Percentiles rank a stretch among this genome's conserved stretches.
phyloP scores from a whole-genome alignment of 164 flowering plant genomes.

The Pachysandra terminalis region DNA sequence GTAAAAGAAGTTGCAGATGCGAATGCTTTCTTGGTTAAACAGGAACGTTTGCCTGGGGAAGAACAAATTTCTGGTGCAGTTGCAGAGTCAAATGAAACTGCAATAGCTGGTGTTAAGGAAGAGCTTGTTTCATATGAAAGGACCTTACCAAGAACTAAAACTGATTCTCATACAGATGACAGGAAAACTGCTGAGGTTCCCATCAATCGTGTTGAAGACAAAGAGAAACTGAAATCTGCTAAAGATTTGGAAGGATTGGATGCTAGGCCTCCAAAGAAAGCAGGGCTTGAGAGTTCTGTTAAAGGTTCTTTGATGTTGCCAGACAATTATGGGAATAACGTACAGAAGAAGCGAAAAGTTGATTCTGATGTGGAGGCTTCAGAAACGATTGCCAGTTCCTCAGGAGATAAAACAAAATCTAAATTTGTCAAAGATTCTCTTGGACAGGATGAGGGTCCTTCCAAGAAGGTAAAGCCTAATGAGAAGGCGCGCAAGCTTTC shows the following conservation, averaged over 20 bases:
- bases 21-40: slow-evolving; percentile 9
- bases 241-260: slow-evolving; percentile 23
- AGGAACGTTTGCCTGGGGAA: slow-evolving; percentile 11
- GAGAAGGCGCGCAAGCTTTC: slow-evolving; percentile 23
- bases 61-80: neutral
- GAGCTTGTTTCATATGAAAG: slow-evolving; percentile 12
- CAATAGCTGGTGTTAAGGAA: slow-evolving; percentile 1
- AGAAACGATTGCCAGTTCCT: neutral
- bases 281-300: slow-evolving; percentile 29
- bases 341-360: slow-evolving; percentile 13
- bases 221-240: slow-evolving; percentile 20
- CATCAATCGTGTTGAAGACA: slow-evolving; percentile 11
- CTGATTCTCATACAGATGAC: slow-evolving; percentile 3
- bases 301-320: slow-evolving; percentile 8
- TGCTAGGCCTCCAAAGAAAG: slow-evolving; percentile 40
- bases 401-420: slow-evolving; percentile 21
- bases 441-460: slow-evolving; percentile 13
- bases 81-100: neutral
- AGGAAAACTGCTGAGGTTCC: slow-evolving; percentile 12
- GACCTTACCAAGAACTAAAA: neutral
- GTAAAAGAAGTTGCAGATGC: slow-evolving; percentile 8
- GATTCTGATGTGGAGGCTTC: slow-evolving; percentile 13
- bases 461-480: slow-evolving; percentile 25
- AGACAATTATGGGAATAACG: slow-evolving; percentile 15
- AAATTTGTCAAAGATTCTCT: slow-evolving; percentile 20